Evolutionary conservation across 2,329 filamentous ascomycete genomes (phyloP).

Genomic region (Calonectria hongkongensis): DNA sequence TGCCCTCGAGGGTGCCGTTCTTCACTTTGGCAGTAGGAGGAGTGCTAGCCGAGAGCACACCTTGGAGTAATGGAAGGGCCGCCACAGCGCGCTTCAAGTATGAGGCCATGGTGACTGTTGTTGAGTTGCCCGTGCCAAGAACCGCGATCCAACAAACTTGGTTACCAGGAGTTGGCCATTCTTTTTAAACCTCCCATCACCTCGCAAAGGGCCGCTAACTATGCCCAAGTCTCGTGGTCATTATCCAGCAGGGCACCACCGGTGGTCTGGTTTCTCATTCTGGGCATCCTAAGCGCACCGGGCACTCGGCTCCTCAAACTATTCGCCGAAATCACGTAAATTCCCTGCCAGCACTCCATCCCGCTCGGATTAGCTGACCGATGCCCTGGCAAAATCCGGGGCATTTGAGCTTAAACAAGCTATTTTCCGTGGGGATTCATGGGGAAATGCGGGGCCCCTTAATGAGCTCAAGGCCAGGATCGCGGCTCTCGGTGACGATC

Average conservation of each 20-base stretch:
- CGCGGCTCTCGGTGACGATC: conserved; percentile 33
- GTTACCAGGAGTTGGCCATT: not conserved
- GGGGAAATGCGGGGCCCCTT: conserved; percentile 15
- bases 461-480: not conserved
- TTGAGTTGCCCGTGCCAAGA: not conserved
- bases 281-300: conserved; percentile 26
- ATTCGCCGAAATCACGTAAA: conserved; percentile 2
- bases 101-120: conserved; percentile 11
- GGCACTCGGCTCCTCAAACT: not conserved
- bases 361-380: not conserved
- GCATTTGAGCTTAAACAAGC: conserved; percentile 14
- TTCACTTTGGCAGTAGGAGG: conserved; percentile 44
- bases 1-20: conserved; percentile 50
- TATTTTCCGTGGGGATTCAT: conserved; percentile 23
- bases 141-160: not conserved
- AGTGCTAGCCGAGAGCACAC: not conserved
- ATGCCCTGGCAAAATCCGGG: not conserved
- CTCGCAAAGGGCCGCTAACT: not conserved
- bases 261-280: not conserved
- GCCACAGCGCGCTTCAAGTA: conserved; percentile 13
- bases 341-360: not conserved
- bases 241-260: not conserved
- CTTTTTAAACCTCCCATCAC: conserved; percentile 15
- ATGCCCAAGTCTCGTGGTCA: not conserved
- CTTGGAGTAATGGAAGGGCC: conserved; percentile 27